These are phyloP conservation scores for Cytospora piceae DNA, from an alignment of 2,329 filamentous ascomycete genomes.

Conservation along the genomic window DNA sequence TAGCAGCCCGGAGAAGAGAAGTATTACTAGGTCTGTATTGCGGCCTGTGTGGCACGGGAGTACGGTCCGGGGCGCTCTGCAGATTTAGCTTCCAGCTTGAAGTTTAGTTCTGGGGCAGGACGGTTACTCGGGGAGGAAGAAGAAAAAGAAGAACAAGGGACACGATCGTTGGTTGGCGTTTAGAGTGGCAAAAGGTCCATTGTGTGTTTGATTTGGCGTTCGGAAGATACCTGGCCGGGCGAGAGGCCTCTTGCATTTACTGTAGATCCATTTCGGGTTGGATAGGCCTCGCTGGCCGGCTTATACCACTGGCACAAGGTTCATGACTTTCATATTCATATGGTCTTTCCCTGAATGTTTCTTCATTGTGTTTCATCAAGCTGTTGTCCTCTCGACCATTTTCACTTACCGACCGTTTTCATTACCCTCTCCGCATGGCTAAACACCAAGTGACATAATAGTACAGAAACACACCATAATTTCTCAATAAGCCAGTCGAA, in stretches of 20 bases:
- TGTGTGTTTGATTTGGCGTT: slow-evolving; percentile 10
- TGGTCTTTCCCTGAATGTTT: background rate
- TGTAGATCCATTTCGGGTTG: background rate
- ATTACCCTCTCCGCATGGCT: background rate
- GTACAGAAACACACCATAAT: slow-evolving; percentile 2
- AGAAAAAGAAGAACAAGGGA: too few species aligned
- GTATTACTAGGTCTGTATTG: background rate
- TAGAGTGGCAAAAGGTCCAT: background rate
- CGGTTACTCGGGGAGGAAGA: background rate
- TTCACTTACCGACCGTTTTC: too few species aligned
- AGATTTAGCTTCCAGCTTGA: background rate
- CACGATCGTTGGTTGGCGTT: slow-evolving; percentile 10
- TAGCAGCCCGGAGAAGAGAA: slow-evolving; percentile 6
- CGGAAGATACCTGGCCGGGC: slow-evolving; percentile 11
- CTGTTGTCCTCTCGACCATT: background rate
- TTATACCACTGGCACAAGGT: background rate
- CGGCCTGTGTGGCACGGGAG: slow-evolving; percentile 5
- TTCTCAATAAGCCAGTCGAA: background rate
- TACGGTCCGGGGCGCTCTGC: slow-evolving; percentile 16
- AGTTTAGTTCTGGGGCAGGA: background rate
- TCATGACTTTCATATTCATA: background rate
- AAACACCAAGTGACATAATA: slow-evolving; percentile 2
- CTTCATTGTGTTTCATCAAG: background rate
- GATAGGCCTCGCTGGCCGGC: background rate
- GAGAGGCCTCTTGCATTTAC: slow-evolving; percentile 2